A percentile compares a stretch with the other conserved stretches of the same genome.
Evolutionary conservation across 495 filamentous ascomycete genomes (phyloP).

Genomic region (Acidomyces sp.): DNA sequence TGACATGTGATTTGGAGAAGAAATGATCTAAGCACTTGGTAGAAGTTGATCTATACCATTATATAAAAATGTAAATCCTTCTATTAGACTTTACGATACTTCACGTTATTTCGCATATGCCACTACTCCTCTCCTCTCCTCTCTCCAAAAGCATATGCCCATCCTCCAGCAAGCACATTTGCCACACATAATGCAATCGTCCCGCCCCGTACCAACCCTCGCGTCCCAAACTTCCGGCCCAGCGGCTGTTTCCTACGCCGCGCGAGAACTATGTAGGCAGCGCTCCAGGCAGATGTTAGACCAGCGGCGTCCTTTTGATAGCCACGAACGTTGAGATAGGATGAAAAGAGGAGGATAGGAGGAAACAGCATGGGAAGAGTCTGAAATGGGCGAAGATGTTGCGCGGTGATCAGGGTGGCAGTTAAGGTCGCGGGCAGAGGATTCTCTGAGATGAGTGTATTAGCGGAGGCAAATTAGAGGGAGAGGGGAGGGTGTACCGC

Average conservation of each 20-base stretch:
- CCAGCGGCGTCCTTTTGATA: conserved; percentile 76
- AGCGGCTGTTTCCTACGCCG: conserved; percentile 43
- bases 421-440: conserved; percentile 65
- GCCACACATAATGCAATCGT: conserved; percentile 57
- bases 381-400: conserved; percentile 64
- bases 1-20: no score
- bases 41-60: no score
- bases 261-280: conserved; percentile 69
- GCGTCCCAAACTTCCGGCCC: conserved; percentile 42
- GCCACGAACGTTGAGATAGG: conserved; percentile 67
- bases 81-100: no score
- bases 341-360: conserved; percentile 70
- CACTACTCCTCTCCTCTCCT: conserved; percentile 16
- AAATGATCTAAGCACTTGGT: no score
- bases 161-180: conserved; percentile 58
- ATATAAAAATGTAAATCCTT: no score
- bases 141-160: conserved; percentile 51
- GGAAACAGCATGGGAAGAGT: conserved; percentile 67
- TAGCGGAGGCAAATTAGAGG: conserved; percentile 18
- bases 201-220: conserved; percentile 56
- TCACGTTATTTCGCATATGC: no score
- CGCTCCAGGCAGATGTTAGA: conserved; percentile 72
- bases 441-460: conserved; percentile 43
- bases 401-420: conserved; percentile 64
- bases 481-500: conserved; percentile 40